Base-by-base conservation (phyloP, 345 rosid genomes). In the Arabidopsis thaliana region DNA sequence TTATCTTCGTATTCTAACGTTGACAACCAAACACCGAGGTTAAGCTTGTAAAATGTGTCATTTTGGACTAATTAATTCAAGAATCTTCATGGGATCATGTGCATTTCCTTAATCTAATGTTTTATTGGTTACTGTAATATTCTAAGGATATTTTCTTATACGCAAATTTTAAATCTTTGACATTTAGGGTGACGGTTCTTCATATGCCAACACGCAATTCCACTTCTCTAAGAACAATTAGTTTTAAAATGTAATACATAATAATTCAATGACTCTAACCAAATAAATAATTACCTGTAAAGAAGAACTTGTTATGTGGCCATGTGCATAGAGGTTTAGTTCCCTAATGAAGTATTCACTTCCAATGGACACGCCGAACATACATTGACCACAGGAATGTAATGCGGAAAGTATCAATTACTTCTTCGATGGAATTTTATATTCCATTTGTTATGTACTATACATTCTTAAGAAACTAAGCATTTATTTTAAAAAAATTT, bases 11-110 rank as follows among this genome's bases (percentile, higher is more conserved):
- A 69, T 53, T 52, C 25, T 34, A 62, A 62, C 46, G 65, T 61
- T 69, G 75, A 69, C 71, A 62, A 76, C 64, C 34, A 61, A 76
- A 69, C 11, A 61, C 10, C 36, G 11, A 65, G 22, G 48, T 82
- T 78, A 78, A 82, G 75, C 65, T 68, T 33, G 77, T 65, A 59
- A 73, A 58, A 52, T 78, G 65, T 52, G 38, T 41, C n/a, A 40
- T 41, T 62, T 32, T 52, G 14, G 41, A 65, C 60, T 41, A 46
- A 45, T 58, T 81, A 66, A 59, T 77, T 37, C 46, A 33, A 77
- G 72, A 77, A 77, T 65, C 67, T 71, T 77, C 59, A 80, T 79
- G 82, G 84, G 80, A 85, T 82, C 90, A 84, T 83, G 81, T 80
- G 80, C 81, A 78, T 61, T 69, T 28, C 57, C 49, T 77, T 73